phyloP scores from a whole-genome alignment of 306 rosid species.

The Citrullus colocynthis region DNA sequence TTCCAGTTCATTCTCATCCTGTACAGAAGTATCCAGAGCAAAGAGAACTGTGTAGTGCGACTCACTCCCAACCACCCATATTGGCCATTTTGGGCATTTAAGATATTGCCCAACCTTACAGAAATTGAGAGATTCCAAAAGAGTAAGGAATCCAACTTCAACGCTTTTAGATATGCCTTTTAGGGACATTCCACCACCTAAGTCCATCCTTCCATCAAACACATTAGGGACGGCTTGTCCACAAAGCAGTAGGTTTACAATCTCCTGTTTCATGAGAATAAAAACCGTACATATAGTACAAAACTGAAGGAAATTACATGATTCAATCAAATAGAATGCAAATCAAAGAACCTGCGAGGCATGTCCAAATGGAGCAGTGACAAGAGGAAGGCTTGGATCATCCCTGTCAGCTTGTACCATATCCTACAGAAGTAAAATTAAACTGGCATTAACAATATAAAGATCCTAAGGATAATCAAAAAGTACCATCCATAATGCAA shows the following conservation, averaged over 20 bases:
- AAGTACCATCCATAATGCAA: not conserved
- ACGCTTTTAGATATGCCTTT: conserved; percentile 71
- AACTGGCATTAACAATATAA: conserved; percentile 6
- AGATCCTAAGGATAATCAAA: not conserved
- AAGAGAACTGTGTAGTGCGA: conserved; percentile 88
- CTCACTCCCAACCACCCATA: conserved; percentile 95
- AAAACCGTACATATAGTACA: not conserved
- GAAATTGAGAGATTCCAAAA: conserved; percentile 77
- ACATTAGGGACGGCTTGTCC: conserved; percentile 91
- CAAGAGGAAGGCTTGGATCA: conserved; percentile 90
- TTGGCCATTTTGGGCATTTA: conserved; percentile 89
- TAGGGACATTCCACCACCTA: conserved; percentile 84
- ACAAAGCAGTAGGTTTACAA: conserved; percentile 73
- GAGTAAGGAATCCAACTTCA: conserved; percentile 90
- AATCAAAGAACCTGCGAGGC: conserved; percentile 71
- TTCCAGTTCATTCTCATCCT: conserved; percentile 91
- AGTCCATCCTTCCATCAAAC: conserved; percentile 88
- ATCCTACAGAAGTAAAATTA: conserved; percentile 35
- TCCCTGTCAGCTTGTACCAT: conserved; percentile 87
- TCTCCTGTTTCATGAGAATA: conserved; percentile 52
- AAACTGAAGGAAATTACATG: not conserved
- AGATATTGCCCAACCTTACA: conserved; percentile 82
- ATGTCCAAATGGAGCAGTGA: conserved; percentile 99
- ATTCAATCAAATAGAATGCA: not conserved
- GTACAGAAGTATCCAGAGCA: conserved; percentile 68